phyloP scores from a whole-genome alignment of 305 asterid species.

The Fraxinus platypoda region DNA sequence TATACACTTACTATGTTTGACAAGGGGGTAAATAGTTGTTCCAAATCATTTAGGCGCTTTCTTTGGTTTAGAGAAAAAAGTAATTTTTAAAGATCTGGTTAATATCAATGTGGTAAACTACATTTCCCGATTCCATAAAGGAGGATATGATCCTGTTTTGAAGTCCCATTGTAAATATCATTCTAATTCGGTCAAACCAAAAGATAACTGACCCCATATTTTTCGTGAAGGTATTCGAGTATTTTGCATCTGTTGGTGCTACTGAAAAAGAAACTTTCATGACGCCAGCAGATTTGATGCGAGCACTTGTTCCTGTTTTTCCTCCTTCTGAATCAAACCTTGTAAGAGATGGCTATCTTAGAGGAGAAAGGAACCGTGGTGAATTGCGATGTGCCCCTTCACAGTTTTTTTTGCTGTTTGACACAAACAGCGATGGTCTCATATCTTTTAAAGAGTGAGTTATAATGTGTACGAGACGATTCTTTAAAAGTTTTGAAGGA shows the following conservation, averaged over 20 bases:
- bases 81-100: background rate
- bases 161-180: background rate
- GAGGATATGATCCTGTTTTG: conserved; percentile 1
- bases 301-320: conserved; percentile 93
- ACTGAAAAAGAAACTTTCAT: conserved; percentile 61
- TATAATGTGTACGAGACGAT: background rate
- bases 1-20: background rate
- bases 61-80: background rate
- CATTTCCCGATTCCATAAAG: background rate
- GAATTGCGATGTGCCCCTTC: conserved; percentile 84
- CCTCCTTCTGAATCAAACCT: conserved; percentile 89
- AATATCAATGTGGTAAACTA: conserved; percentile 4
- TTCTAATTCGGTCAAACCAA: background rate
- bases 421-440: conserved; percentile 75
- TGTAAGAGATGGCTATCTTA: conserved; percentile 84
- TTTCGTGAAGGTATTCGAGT: conserved; percentile 64
- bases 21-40: background rate
- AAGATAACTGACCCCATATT: conserved; percentile 1
- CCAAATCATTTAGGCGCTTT: background rate
- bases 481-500: conserved; percentile 2
- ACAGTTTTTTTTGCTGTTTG: conserved; percentile 85
- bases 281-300: conserved; percentile 96
- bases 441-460: conserved; percentile 89
- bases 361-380: conserved; percentile 89
- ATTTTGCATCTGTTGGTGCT: conserved; percentile 66